A percentile compares a stretch with the other conserved stretches of the same genome.
Conservation (phyloP, 1,284 basidiomycete genomes). For the Limonomyces culmigenus region DNA sequence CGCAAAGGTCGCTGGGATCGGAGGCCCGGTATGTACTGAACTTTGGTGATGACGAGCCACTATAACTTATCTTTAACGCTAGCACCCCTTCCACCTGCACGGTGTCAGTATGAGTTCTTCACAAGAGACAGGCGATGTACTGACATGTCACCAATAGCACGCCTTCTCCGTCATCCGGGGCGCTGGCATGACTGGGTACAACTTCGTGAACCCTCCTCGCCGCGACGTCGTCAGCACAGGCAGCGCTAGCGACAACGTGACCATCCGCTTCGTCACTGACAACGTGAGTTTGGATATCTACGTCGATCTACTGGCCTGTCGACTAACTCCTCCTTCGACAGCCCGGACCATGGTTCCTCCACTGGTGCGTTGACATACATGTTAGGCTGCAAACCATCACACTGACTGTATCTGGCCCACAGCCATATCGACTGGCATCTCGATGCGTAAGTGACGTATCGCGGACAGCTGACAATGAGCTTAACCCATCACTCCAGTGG, state of each 20-base stretch:
- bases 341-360: slow-evolving; percentile 30
- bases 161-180: slow-evolving; percentile 15
- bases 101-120: too few species aligned
- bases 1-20: slow-evolving; percentile 8
- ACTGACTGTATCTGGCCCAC: background rate
- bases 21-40: slow-evolving; percentile 11
- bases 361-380: slow-evolving; percentile 12
- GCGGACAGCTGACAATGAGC: background rate
- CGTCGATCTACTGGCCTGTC: background rate
- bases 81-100: slow-evolving; percentile 24
- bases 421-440: slow-evolving; percentile 4
- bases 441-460: slow-evolving; percentile 1
- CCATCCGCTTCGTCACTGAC: slow-evolving; percentile 20
- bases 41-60: background rate
- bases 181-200: slow-evolving; percentile 9
- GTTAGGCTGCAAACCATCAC: background rate
- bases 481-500: background rate
- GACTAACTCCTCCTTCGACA: slow-evolving; percentile 18
- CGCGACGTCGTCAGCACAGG: slow-evolving; percentile 12
- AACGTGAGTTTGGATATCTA: too few species aligned
- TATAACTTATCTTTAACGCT: background rate
- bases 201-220: slow-evolving; percentile 12
- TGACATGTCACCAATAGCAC: too few species aligned
- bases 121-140: too few species aligned
- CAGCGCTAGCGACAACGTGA: slow-evolving; percentile 17